Evolutionary conservation across 2,329 filamentous ascomycete species (phyloP), one percentile per base, ranked within the genome.

Genomic region (Cadophora sp.): DNA sequence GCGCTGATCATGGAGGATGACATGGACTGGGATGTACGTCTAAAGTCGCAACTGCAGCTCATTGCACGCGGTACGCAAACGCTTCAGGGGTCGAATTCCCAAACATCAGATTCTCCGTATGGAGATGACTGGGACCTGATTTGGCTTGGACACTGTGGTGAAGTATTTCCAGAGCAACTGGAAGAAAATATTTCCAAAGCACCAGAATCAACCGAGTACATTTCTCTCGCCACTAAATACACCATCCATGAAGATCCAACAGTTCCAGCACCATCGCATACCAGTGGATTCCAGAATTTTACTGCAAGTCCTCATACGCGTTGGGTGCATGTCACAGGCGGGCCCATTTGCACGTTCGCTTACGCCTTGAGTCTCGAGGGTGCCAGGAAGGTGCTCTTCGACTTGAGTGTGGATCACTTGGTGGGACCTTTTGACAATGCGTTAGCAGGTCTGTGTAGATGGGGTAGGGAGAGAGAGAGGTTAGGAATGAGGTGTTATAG

Each of bases 301-400:
- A 65, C 33, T 43, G 66, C 36, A 43, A 69, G 33, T 51, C 66
- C n/a, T 45, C 61, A 70, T 3, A 73, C 68, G 4, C 74, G 78
- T 5, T 72, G 73, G 20, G 73, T 78, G 11, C 77, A 77, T 55
- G 59, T 68, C 27, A 71, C 73, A 7, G 70, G 69, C 0, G 71
- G 69, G 4, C 75, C 75, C 0, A 74, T 79, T 22, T 80, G 79
- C 67, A 74, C 75, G 2, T 78, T 79, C 61, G 75, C 76, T 2
- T 80, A 80, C 55, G 79, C 76, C 1, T 63, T 80, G 43, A 75
- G 75, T 1, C 72, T 72, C 24, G 30, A 59, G 13, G 72, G 72
- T 0, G 72, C 72, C 3, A 83, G 86, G 71, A 89, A 89, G 76
- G 59, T 61, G 5, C 9, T 61, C 4, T 89, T 85, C 78, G 86